Base-by-base conservation (phyloP, 1,284 basidiomycete species). In the Tetrapyrgos nigripes region DNA sequence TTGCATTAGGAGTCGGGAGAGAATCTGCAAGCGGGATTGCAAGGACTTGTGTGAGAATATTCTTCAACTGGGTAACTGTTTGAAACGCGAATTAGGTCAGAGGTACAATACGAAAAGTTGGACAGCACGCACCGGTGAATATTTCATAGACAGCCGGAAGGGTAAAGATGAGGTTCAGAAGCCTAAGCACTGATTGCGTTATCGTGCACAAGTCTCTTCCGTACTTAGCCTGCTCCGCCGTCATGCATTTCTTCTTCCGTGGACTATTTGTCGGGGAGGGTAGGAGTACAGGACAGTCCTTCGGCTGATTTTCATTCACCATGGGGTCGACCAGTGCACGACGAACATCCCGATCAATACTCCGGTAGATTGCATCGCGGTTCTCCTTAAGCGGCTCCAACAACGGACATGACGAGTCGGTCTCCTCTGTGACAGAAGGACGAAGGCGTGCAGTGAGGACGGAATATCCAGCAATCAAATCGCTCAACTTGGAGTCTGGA, bases 151-250 rank as follows among this genome's bases (percentile, higher is more conserved):
- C 66, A 0, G 84, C 79, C 24, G 88, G 84, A 33, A 84, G 64
- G 0, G 86, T 82, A 63, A 91, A 84, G 4, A 88, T 64, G 17
- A 85, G 72, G 8, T 79, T 77, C 21, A 93, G 80, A 23, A 91
- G 71, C 62, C 84, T 86, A 59, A 92, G 79, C 17, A 84, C 89
- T 5, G 85, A 81, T 66, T 91, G 89, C 31, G 80, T 83, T 5
- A 84, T 84, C 2, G 87, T 87, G 69, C 85, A 90, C 17, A 93
- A 73, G 70, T 93, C 92, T 29, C 91, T 79, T 2, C 89, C 90
- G 65, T 86, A 83, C 66, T 89, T 92, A 54, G 87, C 87, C 68
- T 91, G 88, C 60, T 89, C 87, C 47, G 83, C 91, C 0, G 82
- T 84, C 83, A 92, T 84, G 1, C 91, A 89, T 61, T 81, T 82